phyloP scores from a whole-genome alignment of 2,329 filamentous ascomycete genomes.

The Aspergillus tanneri region DNA sequence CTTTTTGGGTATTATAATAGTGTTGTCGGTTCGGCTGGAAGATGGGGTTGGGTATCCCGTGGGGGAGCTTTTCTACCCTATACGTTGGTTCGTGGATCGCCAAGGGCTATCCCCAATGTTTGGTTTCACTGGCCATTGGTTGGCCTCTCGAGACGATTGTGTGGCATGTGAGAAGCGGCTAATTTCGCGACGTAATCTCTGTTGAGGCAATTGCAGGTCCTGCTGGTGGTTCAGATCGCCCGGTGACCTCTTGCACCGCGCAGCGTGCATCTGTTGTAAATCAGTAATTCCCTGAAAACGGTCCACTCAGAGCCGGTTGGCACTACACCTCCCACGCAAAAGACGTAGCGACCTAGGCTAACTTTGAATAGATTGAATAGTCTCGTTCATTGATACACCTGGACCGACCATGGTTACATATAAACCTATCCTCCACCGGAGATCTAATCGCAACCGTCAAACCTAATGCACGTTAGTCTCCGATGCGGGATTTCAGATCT shows the following conservation, averaged over 20 bases:
- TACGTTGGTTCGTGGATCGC: constrained; percentile 5
- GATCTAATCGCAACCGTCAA: too few species aligned
- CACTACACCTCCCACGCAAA: too few species aligned
- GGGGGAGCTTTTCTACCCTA: neutral
- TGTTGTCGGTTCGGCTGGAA: constrained; percentile 2
- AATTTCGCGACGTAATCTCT: neutral
- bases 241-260: neutral
- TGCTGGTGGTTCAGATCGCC: neutral
- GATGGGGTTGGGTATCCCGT: neutral
- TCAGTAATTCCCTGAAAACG: neutral
- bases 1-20: neutral
- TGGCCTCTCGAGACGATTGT: constrained; percentile 1
- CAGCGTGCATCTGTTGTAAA: neutral
- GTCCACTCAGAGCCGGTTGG: too few species aligned
- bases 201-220: constrained; percentile 1
- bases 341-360: too few species aligned
- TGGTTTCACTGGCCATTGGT: neutral
- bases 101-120: constrained; percentile 3
- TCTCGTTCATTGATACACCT: too few species aligned
- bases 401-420: too few species aligned
- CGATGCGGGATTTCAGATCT: too few species aligned
- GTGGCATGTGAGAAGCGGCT: neutral
- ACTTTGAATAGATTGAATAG: too few species aligned
- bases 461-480: too few species aligned
- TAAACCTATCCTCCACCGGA: too few species aligned